Evolutionary conservation across 768 basidiomycete genomes (phyloP), one percentile per base, ranked within the genome.

Genomic region (Auricularia heimuer): DNA sequence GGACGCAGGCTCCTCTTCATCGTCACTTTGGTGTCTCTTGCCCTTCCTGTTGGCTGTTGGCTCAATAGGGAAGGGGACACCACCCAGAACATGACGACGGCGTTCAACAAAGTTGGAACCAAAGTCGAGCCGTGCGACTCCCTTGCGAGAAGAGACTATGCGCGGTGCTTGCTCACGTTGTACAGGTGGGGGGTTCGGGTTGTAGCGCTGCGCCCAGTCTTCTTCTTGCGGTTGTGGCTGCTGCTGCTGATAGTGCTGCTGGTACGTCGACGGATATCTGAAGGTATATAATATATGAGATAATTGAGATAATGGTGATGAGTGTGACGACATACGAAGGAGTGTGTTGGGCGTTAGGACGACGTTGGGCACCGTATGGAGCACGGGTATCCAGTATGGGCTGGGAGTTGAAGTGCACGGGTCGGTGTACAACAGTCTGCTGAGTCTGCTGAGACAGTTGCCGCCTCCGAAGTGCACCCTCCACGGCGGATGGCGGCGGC

Each of bases 1-100:
- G 67, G 56, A 54, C 29, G 74, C 73, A 35, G 78, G 79, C 54
- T 79, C 79, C 63, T 79, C 78, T 45, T 80, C 79, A 14, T 75
- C 69, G 67, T 73, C 37, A 63, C 47, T 36, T 35, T 60, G 64
- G 37, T 64, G 51, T 36, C 72, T 54, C 73, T 75, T 10, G 68
- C 68, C 37, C 63, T 45, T 44, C 65, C 63, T 64, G 67, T 47
- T 16, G 62, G 39, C 35, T 60, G 58, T 42, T 39, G 24, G 45
- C 62, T 54, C 18, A 24, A 34, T 54, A 54, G 42, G 37, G 51
- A 21, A 24, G n/a, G 33, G 47, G 54, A 18, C 34, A n/a, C 16
- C 18, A 29, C 44, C 44, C 35, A 62, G 33, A 11, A 33, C 18
- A 21, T 62, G 39, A n/a, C n/a, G 4, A 7, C 24, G 62, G 8